phyloP scores from a whole-genome alignment of 1,284 basidiomycete species.

The Ceratorhiza oryzae-sativae region DNA sequence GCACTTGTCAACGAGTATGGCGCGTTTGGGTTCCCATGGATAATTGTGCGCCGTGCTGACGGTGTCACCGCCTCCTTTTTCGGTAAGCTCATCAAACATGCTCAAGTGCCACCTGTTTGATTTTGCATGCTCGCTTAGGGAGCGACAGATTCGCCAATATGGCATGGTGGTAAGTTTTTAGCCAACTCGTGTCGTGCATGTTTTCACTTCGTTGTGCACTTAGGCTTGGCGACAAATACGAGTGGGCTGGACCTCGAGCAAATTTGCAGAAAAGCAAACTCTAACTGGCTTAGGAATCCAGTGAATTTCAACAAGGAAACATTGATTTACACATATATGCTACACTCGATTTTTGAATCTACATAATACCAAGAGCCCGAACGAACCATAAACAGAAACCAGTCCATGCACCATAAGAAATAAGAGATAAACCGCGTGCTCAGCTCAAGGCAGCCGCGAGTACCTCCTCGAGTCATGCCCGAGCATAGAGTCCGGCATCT shows the following conservation, averaged over 20 bases:
- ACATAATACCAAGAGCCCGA: slow-evolving; percentile 19
- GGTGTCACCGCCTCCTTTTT: slow-evolving; percentile 21
- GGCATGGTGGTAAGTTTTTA: slow-evolving; percentile 36
- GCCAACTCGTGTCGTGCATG: background rate
- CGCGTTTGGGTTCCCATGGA: slow-evolving; percentile 43
- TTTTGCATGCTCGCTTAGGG: background rate
- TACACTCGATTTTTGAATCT: slow-evolving; percentile 30
- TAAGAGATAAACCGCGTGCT: background rate
- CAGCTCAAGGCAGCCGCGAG: slow-evolving; percentile 10
- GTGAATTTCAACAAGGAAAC: background rate
- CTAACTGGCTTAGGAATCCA: background rate
- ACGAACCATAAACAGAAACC: slow-evolving; percentile 1
- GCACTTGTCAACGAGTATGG: slow-evolving; percentile 31
- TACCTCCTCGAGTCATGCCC: slow-evolving; percentile 4
- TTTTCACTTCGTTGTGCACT: background rate
- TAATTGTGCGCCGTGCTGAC: slow-evolving; percentile 23
- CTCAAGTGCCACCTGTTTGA: background rate
- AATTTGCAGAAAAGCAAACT: slow-evolving; percentile 24
- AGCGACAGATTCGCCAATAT: slow-evolving; percentile 40
- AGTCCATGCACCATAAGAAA: background rate
- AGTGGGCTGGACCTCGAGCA: slow-evolving; percentile 21
- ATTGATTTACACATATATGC: slow-evolving; percentile 30
- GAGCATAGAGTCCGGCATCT: slow-evolving; percentile 20
- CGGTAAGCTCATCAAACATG: slow-evolving; percentile 11
- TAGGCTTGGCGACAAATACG: slow-evolving; percentile 30